Conservation (phyloP, 2,329 filamentous ascomycete species). For the Fusarium sp. region DNA sequence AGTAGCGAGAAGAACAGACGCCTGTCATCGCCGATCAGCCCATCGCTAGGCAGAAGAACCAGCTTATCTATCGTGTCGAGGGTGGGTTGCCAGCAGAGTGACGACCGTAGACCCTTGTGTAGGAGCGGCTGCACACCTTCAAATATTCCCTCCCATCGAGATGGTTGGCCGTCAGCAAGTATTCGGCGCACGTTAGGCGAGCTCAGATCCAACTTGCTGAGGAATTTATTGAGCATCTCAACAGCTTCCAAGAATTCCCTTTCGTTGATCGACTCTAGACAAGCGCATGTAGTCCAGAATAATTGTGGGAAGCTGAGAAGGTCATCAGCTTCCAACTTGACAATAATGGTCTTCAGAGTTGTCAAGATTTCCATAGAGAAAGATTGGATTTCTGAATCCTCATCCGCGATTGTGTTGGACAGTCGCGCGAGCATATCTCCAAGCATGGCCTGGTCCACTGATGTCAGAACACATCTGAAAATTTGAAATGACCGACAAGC, state of each 20-base stretch:
- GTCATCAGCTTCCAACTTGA: slow-evolving; percentile 82
- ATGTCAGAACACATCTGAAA: slow-evolving; percentile 92
- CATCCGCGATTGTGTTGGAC: slow-evolving; percentile 96
- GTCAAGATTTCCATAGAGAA: slow-evolving; percentile 99
- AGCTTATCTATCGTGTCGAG: slow-evolving; percentile 83
- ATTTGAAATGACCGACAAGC: slow-evolving; percentile 98
- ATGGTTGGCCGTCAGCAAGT: slow-evolving; percentile 82
- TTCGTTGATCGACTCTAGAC: slow-evolving; percentile 96
- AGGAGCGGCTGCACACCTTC: slow-evolving; percentile 87
- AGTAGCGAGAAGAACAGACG: slow-evolving; percentile 87
- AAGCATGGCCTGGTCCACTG: slow-evolving; percentile 91
- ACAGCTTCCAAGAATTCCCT: slow-evolving; percentile 92
- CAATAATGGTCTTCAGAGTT: slow-evolving; percentile 90
- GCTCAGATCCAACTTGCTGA: slow-evolving; percentile 85
- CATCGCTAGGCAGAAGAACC: slow-evolving; percentile 81
- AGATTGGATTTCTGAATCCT: slow-evolving; percentile 92
- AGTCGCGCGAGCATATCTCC: slow-evolving; percentile 95
- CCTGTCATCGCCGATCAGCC: slow-evolving; percentile 83
- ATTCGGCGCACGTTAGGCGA: slow-evolving; percentile 75
- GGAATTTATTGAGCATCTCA: slow-evolving; percentile 88
- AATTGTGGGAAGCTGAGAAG: slow-evolving; percentile 92
- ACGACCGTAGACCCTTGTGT: slow-evolving; percentile 93
- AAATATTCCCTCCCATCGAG: slow-evolving; percentile 89
- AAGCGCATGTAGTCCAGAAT: slow-evolving; percentile 98
- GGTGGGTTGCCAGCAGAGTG: slow-evolving; percentile 81